Base-by-base conservation (phyloP, 805 yeast species). In the Metschnikowia dekortorum region DNA sequence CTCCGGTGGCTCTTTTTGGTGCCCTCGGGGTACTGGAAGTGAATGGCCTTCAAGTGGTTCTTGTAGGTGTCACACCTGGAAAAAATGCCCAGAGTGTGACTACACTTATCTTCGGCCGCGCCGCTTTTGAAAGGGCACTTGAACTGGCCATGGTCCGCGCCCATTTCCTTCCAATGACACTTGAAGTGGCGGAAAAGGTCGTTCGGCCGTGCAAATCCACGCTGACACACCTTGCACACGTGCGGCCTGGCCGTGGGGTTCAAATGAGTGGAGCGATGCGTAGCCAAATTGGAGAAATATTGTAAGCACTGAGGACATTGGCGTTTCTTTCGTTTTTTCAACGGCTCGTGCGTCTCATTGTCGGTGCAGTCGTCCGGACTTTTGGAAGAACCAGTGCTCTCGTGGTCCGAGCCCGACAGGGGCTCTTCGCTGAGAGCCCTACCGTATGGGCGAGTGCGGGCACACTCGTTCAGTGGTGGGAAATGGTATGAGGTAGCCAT, bases 31-130 rank as follows among this genome's bases (percentile, higher is more conserved):
- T 90, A 90, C 56, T 81, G 85, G 65, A 90, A 90, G 63, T 90
- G 97, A 53, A 90, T 77, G 1, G 96, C 95, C 65, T 87, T 88
- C 53, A 90, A 73, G 68, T 90, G 97, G 68, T 90, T 90, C 63
- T 90, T 90, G 70, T 82, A 90, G 4, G 97, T 90, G 64, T 90
- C 97, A 64, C 96, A 87, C 46, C 97, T 76, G 10, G 90, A 83
- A 61, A 90, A 90, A 31, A 87, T 83, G 5, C 97, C 97, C 7
- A 89, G 81, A 48, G 81, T 80, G 64, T 90, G 97, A 63, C 96
- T 89, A 54, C 77, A 71, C 55, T 69, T 70, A 55, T 69, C 70
- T 22, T 58, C 59, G 55, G 45, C 33, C 51, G 52, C 30, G 56
- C 47, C 66, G 60, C 66, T 56, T 59, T 75, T 81, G 65, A 81